Percentiles rank a stretch among this genome's conserved stretches.
Evolutionary conservation across 768 basidiomycete species (phyloP).

Genomic region (Trametes gibbosa): DNA sequence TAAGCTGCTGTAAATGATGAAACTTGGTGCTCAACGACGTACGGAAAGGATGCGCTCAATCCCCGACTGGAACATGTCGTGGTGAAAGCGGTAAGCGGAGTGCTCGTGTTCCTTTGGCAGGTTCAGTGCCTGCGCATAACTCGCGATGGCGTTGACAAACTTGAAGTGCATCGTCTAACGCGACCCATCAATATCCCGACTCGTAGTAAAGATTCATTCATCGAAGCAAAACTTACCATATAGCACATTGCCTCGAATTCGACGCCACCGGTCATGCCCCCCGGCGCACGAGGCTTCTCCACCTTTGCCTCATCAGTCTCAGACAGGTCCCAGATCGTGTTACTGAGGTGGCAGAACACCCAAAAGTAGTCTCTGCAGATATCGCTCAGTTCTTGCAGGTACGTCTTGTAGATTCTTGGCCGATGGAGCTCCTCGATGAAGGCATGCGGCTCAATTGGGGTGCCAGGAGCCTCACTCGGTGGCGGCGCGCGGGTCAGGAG

Average conservation of each 20-base stretch:
- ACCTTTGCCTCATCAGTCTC: constrained; percentile 84
- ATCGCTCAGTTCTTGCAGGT: constrained; percentile 82
- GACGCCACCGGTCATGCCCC: constrained; percentile 98
- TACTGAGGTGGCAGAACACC: constrained; percentile 96
- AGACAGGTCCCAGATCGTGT: constrained; percentile 82
- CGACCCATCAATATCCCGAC: neutral
- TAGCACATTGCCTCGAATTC: constrained; percentile 98
- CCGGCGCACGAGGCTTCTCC: constrained; percentile 90
- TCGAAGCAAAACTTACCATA: constrained; percentile 57
- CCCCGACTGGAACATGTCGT: constrained; percentile 86
- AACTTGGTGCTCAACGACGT: constrained; percentile 27
- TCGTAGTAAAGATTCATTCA: neutral
- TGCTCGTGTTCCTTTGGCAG: constrained; percentile 66
- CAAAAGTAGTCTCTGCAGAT: constrained; percentile 93
- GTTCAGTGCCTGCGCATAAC: constrained; percentile 60
- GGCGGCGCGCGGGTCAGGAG: constrained; percentile 72
- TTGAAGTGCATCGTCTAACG: constrained; percentile 82
- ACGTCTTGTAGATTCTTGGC: constrained; percentile 76
- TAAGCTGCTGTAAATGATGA: neutral
- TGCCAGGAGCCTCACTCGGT: constrained; percentile 57
- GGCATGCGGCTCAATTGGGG: constrained; percentile 68
- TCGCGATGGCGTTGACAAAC: constrained; percentile 78
- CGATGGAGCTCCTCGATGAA: constrained; percentile 74
- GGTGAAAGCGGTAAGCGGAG: constrained; percentile 81
- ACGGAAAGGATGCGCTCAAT: constrained; percentile 90